These are phyloP conservation scores for Cladophialophora carrionii DNA, from an alignment of 2,329 filamentous ascomycete species.

Conservation along the genomic window DNA sequence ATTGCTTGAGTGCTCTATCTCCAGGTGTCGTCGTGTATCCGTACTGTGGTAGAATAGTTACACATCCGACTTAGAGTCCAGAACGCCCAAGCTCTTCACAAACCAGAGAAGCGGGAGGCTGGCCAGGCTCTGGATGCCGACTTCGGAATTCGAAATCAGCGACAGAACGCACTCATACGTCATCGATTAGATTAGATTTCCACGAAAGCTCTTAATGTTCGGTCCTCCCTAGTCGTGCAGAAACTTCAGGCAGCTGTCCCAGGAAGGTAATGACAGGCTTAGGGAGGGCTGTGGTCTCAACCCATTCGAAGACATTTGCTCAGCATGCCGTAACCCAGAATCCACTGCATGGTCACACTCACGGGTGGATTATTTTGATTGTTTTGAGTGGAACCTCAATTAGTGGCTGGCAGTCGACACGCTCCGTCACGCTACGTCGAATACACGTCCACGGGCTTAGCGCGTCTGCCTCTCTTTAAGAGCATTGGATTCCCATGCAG, in stretches of 20 bases:
- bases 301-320: constrained; percentile 12
- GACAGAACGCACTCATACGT: neutral
- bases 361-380: constrained; percentile 16
- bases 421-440: constrained; percentile 12
- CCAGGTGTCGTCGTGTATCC: neutral
- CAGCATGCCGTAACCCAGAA: constrained; percentile 24
- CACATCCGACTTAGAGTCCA: neutral
- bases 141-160: constrained; percentile 2
- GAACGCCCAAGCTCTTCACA: neutral
- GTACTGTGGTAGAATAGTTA: neutral
- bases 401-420: constrained; percentile 4
- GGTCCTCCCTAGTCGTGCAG: neutral
- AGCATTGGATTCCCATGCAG: constrained; percentile 20
- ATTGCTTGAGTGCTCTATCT: neutral
- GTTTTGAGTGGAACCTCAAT: constrained; percentile 13
- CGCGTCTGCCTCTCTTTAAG: constrained; percentile 24
- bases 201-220: neutral
- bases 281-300: neutral
- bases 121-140: constrained; percentile 7
- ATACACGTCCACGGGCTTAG: constrained; percentile 8
- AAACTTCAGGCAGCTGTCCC: constrained; percentile 24
- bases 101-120: neutral
- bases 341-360: constrained; percentile 19
- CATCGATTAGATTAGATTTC: constrained; percentile 11
- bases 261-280: neutral